phyloP scores from a whole-genome alignment of 805 yeast genomes.

The Myxozyma neglecta region DNA sequence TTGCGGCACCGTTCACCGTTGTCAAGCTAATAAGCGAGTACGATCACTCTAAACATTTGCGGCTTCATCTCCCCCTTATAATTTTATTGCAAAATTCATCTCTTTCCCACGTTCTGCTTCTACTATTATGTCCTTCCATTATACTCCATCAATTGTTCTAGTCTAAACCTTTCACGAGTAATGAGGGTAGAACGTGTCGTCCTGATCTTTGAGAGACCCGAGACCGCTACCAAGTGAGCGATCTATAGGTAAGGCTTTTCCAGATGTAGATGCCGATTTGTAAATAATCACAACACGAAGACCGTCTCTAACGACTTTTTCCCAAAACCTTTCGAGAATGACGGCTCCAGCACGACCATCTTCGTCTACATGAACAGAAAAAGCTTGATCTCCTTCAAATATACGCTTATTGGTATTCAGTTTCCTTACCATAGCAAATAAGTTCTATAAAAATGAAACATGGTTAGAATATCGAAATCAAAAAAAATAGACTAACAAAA shows the following conservation, averaged over 20 bases:
- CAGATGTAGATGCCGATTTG: conserved; percentile 9
- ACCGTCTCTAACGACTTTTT: conserved; percentile 32
- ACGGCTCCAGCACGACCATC: conserved; percentile 29
- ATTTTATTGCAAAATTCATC: too few relatives aligned
- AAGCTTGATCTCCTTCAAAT: conserved; percentile 28
- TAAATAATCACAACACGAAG: conserved; percentile 22
- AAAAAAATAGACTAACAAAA: too few relatives aligned
- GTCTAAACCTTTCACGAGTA: neutral
- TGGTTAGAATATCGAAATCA: neutral
- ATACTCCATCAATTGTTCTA: too few relatives aligned
- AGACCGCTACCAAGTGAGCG: conserved; percentile 26
- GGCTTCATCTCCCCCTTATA: too few relatives aligned
- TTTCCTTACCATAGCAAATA: conserved; percentile 25
- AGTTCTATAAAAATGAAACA: conserved; percentile 1
- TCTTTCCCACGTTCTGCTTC: too few relatives aligned
- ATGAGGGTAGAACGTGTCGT: conserved; percentile 28
- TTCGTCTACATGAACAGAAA: conserved; percentile 31
- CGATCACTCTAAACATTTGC: too few relatives aligned
- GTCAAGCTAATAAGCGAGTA: too few relatives aligned
- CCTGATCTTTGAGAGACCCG: conserved; percentile 25
- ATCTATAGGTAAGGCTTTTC: conserved; percentile 25
- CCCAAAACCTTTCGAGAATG: conserved; percentile 33
- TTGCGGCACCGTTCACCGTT: too few relatives aligned
- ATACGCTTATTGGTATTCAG: conserved; percentile 27
- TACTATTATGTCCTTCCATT: too few relatives aligned